Conservation (phyloP, 345 rosid species). For the Sisymbrium altissimum region DNA sequence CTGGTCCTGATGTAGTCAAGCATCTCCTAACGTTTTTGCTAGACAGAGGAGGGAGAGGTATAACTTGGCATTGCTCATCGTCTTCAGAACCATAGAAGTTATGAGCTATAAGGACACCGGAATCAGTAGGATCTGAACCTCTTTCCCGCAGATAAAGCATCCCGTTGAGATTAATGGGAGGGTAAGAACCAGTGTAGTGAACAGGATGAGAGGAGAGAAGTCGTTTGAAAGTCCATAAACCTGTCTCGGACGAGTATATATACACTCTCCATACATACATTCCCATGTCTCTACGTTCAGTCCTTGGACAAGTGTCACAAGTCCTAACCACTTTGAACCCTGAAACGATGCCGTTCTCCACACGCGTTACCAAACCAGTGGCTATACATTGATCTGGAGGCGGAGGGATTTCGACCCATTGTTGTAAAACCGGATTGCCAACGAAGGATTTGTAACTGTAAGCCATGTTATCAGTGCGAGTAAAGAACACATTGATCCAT, state of each 20-base stretch:
- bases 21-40: background rate
- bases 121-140: background rate
- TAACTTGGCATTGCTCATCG: background rate
- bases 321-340: conserved; percentile 20
- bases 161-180: background rate
- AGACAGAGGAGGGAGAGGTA: conserved; percentile 1
- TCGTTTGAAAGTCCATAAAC: background rate
- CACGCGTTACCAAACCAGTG: background rate
- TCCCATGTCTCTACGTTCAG: background rate
- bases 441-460: background rate
- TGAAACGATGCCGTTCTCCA: background rate
- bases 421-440: conserved; percentile 12
- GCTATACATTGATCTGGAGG: background rate
- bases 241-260: conserved; percentile 13
- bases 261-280: conserved; percentile 8
- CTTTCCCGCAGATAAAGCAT: background rate
- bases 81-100: conserved; percentile 1
- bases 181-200: background rate
- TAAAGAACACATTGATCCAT: background rate
- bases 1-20: conserved; percentile 11
- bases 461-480: background rate
- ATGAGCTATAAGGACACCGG: background rate
- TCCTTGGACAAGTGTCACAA: background rate
- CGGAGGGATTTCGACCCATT: conserved; percentile 16
- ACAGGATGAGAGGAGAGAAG: background rate